Conservation (phyloP, 176 grass and related monocot genomes). For the Oryza glaberrima region DNA sequence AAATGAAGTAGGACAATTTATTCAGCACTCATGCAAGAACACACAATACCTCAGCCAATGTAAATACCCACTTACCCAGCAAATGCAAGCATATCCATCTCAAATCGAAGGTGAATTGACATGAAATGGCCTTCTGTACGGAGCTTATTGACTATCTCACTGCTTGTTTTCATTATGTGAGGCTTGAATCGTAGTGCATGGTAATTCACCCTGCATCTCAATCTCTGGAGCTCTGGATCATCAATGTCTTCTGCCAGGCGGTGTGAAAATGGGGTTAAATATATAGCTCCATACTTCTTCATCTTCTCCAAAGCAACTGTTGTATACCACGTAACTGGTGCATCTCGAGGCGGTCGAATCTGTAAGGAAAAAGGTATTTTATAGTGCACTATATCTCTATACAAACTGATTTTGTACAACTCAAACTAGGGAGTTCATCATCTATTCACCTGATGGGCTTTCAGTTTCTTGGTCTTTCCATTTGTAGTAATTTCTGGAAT, state of each 20-base stretch:
- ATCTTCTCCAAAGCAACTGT: conserved; percentile 85
- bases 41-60: conserved; percentile 18
- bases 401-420: conserved; percentile 14
- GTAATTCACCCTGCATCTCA: conserved; percentile 98
- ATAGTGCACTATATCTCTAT: conserved; percentile 15
- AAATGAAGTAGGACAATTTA: neutral
- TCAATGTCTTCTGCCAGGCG: conserved; percentile 91
- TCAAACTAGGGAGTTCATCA: conserved; percentile 2
- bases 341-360: conserved; percentile 96
- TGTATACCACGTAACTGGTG: conserved; percentile 91
- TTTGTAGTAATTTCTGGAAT: conserved; percentile 75
- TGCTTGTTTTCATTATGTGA: conserved; percentile 88
- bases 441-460: conserved; percentile 68
- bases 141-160: conserved; percentile 89
- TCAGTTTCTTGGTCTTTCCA: conserved; percentile 96
- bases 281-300: conserved; percentile 88
- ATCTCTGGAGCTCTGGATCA: conserved; percentile 87
- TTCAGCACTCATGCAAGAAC: conserved; percentile 4
- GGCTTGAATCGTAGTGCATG: conserved; percentile 94
- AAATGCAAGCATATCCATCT: conserved; percentile 99
- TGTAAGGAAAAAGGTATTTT: conserved; percentile 40
- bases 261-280: conserved; percentile 98
- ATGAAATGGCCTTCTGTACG: conserved; percentile 86
- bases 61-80: conserved; percentile 62
- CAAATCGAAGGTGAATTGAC: conserved; percentile 99